phyloP scores from a whole-genome alignment of 495 filamentous ascomycete genomes.

The Apiosordaria backusii region DNA sequence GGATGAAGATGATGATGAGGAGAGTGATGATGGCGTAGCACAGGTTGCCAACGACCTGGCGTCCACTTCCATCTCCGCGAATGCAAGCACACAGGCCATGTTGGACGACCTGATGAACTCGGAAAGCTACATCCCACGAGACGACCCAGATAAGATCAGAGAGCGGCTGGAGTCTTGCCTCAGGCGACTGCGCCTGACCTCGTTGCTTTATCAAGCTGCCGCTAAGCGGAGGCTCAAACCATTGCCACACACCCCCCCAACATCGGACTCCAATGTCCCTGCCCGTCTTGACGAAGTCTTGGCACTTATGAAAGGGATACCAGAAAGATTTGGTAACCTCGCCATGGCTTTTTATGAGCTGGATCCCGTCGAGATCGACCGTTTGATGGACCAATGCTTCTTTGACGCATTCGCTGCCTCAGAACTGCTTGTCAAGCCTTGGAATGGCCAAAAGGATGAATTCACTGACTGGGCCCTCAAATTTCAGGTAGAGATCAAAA shows the following conservation, averaged over 20 bases:
- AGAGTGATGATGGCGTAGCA: slow-evolving; percentile 31
- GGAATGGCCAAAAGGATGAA: slow-evolving; percentile 44
- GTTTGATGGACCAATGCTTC: slow-evolving; percentile 47
- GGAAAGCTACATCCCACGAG: slow-evolving; percentile 50
- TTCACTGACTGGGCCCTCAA: slow-evolving; percentile 49
- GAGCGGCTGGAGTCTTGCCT: slow-evolving; percentile 54
- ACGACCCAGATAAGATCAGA: slow-evolving; percentile 52
- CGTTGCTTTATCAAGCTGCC: slow-evolving; percentile 56
- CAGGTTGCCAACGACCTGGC: slow-evolving; percentile 24
- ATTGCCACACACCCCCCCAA: slow-evolving; percentile 38
- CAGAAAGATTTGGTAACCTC: slow-evolving; percentile 40
- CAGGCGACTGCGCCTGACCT: slow-evolving; percentile 54
- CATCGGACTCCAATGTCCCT: slow-evolving; percentile 24
- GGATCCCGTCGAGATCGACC: slow-evolving; percentile 42
- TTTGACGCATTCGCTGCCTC: slow-evolving; percentile 45
- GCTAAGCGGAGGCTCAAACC: slow-evolving; percentile 58
- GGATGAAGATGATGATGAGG: slow-evolving; percentile 42
- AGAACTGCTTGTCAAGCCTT: slow-evolving; percentile 42
- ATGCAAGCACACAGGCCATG: slow-evolving; percentile 39
- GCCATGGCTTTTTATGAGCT: slow-evolving; percentile 50
- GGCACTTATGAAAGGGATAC: slow-evolving; percentile 38
- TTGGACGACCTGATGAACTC: slow-evolving; percentile 56
- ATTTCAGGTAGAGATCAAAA: slow-evolving; percentile 49
- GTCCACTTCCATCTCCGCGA: slow-evolving; percentile 14
- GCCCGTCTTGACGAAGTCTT: slow-evolving; percentile 45